Evolutionary conservation across 176 grass and related monocot genomes (phyloP).

Genomic region (Aegilops speltoides): DNA sequence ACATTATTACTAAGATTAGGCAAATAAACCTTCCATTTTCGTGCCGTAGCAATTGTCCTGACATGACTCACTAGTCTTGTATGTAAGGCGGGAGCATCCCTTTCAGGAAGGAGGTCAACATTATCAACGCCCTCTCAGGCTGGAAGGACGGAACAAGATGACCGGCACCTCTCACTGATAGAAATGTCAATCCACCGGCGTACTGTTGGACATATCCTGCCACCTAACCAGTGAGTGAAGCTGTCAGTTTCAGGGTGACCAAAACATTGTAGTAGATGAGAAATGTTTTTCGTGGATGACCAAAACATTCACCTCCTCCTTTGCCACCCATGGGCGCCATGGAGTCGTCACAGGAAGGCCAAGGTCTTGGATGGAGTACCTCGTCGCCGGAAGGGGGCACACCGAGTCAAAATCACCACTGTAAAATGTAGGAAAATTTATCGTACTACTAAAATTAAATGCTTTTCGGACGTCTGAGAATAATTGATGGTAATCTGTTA

Average conservation of each 20-base stretch:
- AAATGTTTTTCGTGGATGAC: too few relatives aligned
- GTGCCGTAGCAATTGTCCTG: background rate
- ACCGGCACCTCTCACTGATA: constrained; percentile 52
- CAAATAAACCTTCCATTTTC: background rate
- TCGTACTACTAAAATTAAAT: background rate
- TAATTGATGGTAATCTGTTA: background rate
- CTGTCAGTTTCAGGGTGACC: background rate
- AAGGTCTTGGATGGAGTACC: constrained; percentile 34
- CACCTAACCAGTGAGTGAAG: constrained; percentile 13
- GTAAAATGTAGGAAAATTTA: background rate
- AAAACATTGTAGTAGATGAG: background rate
- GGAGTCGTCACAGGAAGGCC: constrained; percentile 29
- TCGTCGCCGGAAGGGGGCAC: constrained; percentile 44
- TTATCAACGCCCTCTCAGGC: constrained; percentile 38
- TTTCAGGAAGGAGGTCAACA: constrained; percentile 41
- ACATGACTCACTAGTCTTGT: background rate
- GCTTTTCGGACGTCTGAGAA: background rate
- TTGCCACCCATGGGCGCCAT: constrained; percentile 53
- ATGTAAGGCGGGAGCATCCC: constrained; percentile 38
- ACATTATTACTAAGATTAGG: background rate
- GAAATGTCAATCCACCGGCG: constrained; percentile 34
- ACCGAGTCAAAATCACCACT: constrained; percentile 49
- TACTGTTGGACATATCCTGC: constrained; percentile 52
- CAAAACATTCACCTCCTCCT: constrained; percentile 27
- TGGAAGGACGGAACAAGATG: constrained; percentile 55